phyloP scores from a whole-genome alignment of 2,329 filamentous ascomycete species.

The Aspergillus sp. region DNA sequence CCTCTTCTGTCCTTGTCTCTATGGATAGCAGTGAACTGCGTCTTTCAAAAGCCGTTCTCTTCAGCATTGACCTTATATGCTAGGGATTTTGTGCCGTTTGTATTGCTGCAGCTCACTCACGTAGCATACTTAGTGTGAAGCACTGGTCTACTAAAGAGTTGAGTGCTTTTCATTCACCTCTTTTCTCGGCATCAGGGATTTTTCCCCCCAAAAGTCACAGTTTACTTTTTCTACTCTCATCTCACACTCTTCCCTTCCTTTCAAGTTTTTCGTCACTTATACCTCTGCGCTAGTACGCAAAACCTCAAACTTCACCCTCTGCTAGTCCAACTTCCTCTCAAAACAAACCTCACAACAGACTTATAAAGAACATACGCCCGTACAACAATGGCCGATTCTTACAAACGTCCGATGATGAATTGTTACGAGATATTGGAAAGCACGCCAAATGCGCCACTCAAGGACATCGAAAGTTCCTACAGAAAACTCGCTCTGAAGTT shows the following conservation, averaged over 20 bases:
- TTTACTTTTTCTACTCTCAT: not conserved
- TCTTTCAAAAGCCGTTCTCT: not conserved
- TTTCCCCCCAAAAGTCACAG: not conserved
- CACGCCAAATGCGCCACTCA: slow-evolving; percentile 21
- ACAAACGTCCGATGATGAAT: slow-evolving; percentile 12
- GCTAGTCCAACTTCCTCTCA: not conserved
- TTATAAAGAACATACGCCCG: not conserved
- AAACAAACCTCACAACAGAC: not conserved
- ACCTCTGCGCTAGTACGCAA: not conserved
- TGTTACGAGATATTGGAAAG: slow-evolving; percentile 32
- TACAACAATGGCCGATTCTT: slow-evolving; percentile 1
- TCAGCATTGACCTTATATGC: not conserved
- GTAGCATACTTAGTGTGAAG: not conserved
- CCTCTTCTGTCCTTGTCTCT: not conserved
- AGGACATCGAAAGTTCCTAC: slow-evolving; percentile 36
- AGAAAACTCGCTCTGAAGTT: slow-evolving; percentile 34
- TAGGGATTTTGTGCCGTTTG: not conserved
- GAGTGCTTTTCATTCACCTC: not conserved
- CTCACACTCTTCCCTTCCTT: not conserved
- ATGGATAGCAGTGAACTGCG: not conserved
- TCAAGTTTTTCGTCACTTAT: not conserved
- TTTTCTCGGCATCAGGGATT: not conserved
- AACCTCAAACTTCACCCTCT: not conserved
- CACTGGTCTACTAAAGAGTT: not conserved
- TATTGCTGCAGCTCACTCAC: not conserved